Percentiles rank a stretch among this genome's conserved stretches.
phyloP scores from a whole-genome alignment of 179 eudicot genomes.

The Spergularia azorica region DNA sequence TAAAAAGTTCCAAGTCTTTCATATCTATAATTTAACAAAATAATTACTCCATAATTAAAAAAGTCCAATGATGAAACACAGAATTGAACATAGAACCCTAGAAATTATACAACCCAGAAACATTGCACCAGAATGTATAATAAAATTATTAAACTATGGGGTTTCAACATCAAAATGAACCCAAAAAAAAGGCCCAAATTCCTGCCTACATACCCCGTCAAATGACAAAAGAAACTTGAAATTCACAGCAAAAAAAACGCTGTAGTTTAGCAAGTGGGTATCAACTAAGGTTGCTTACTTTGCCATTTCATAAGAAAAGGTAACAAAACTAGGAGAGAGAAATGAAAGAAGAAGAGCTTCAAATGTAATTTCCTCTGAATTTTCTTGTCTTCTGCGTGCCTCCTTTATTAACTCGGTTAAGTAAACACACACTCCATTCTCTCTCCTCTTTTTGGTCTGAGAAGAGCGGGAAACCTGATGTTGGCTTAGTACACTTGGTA shows the following conservation, averaged over 20 bases:
- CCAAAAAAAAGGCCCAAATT: background rate
- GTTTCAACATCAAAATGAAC: background rate
- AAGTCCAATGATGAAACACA: too few relatives aligned
- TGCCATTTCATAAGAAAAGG: constrained; percentile 32
- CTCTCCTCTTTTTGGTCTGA: background rate
- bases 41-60: background rate
- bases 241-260: background rate
- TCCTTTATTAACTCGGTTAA: constrained; percentile 24
- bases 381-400: background rate
- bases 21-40: background rate
- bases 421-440: constrained; percentile 10
- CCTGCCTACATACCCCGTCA: constrained; percentile 22
- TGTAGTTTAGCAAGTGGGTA: background rate
- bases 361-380: constrained; percentile 7
- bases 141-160: background rate
- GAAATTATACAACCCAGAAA: background rate
- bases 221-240: background rate
- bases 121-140: background rate
- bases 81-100: constrained; percentile 4
- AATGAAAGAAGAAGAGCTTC: background rate
- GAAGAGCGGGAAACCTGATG: constrained; percentile 30
- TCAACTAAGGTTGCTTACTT: constrained; percentile 29
- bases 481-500: background rate
- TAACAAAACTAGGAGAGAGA: constrained; percentile 12
- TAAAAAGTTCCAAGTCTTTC: background rate